Evolutionary conservation across 345 rosid genomes (phyloP).

Genomic region (Citrus cavaleriei): DNA sequence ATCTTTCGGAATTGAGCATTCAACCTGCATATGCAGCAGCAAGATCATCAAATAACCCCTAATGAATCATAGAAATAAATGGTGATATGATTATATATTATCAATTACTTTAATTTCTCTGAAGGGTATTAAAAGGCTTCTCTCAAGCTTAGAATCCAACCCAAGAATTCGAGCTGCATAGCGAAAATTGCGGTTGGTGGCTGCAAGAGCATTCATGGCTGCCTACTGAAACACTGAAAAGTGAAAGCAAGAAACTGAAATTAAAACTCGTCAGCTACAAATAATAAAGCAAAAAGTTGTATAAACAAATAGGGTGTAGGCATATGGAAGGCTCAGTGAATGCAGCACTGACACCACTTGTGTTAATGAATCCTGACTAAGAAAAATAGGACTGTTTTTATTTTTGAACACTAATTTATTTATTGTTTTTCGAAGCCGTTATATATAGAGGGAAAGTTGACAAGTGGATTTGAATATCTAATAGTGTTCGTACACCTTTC

Average conservation of each 20-base stretch:
- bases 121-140: conserved; percentile 54
- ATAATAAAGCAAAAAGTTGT: too few relatives aligned
- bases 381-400: too few relatives aligned
- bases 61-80: too few relatives aligned
- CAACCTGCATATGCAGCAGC: conserved; percentile 45
- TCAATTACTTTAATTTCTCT: conserved; percentile 52
- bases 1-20: conserved; percentile 83
- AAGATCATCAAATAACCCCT: not conserved
- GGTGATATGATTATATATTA: too few relatives aligned
- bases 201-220: conserved; percentile 53
- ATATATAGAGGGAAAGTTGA: not conserved
- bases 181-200: conserved; percentile 58
- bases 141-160: conserved; percentile 56
- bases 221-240: not conserved
- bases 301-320: too few relatives aligned
- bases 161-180: conserved; percentile 59
- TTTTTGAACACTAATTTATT: too few relatives aligned
- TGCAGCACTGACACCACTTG: too few relatives aligned
- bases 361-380: too few relatives aligned
- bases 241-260: too few relatives aligned
- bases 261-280: too few relatives aligned
- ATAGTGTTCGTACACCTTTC: not conserved
- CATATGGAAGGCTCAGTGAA: too few relatives aligned
- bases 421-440: not conserved
- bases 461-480: not conserved